Base-by-base conservation (phyloP, 768 basidiomycete genomes). In the Albatrellus ellisii region DNA sequence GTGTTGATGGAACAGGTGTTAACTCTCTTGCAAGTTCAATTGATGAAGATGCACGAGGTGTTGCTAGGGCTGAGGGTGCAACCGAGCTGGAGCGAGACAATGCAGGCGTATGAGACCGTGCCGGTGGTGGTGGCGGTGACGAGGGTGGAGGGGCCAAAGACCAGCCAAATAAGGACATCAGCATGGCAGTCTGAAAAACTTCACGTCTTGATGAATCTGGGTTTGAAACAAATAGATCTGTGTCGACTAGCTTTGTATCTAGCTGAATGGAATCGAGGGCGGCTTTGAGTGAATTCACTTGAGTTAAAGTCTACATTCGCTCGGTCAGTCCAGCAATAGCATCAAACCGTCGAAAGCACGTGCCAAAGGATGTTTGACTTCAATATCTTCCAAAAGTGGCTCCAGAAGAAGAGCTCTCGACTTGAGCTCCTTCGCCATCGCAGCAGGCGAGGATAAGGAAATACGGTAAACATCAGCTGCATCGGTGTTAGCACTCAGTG, bases 311-410 rank as follows among this genome's bases (percentile, higher is more conserved):
- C 83, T 88, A 48, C 4, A 36, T 18, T 33, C 34, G 21, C n/a
- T 37, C 40, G 27, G 20, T 22, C 14, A 39, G 41, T 22, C 46
- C 50, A 26, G n/a, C 26, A 24, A 10, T 2, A 7, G 1, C 8
- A 18, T 21, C 12, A 4, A 5, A 7, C 17, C 6, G 34, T 24
- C 10, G 6, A 15, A 31, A 15, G 14, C 12, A 26, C 10, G 31
- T 56, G 88, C 86, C 41, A 89, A 62, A 27, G 87, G 85, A 50
- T 89, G 85, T 52, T 73, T 77, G 39, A 82, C 66, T 33, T 67
- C 58, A 11, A 86, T 62, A 37, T 67, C 66, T 39, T 68, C 56
- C 38, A 86, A 53, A 1, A 74, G 52, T 1, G 68, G 55, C 34
- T 78, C 71, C 36, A 89, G 63, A 0, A 59, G 53, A 0, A 63